Base-by-base conservation (phyloP, 768 basidiomycete species). In the Tubosaeta sp. region DNA sequence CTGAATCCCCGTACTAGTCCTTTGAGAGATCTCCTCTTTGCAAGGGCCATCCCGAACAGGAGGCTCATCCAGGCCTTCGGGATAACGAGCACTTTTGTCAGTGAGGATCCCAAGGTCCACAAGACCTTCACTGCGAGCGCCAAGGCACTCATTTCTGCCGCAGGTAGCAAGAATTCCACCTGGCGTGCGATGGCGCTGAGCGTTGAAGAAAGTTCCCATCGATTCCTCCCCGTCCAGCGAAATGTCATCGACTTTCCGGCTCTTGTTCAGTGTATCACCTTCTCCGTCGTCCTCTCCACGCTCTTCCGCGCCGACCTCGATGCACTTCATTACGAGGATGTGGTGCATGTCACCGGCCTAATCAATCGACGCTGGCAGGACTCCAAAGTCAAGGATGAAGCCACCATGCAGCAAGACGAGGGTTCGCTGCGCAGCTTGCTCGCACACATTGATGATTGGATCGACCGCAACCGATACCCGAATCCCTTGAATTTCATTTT, bases 51-150 rank as follows among this genome's bases (percentile, higher is more conserved):
- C 0, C 67, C 67, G 0, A 68, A 68, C 5, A 27, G 59, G 33
- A 55, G 69, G 0, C 65, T 69, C 0, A 53, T 67, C 0, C 45
- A 58, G 3, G 68, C 70, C 0, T 69, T 69, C 8, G 59, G 57
- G 1, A 29, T 71, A 9, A 72, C 76, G 0, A 84, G 76, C 45
- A 80, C 83, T 0, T 84, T 84, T 37, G 81, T 84, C 26, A 76
- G 73, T 38, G 33, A 48, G 0, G 70, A 77, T 5, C 12, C 53
- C 0, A 53, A 54, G 27, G 38, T 68, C 0, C 66, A 83, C 52
- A 59, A 52, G 29, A 22, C 41, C 0, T 70, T 70, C n/a, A 59
- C 58, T 4, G 43, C 49, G 9, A 48, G 19, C 5, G 66, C 66
- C 27, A 67, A 62, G 52, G 44, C 48, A 9, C 51, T 69, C 8